Evolutionary conservation across 257 asterid genomes (phyloP).

Genomic region (Sherardia arvensis): DNA sequence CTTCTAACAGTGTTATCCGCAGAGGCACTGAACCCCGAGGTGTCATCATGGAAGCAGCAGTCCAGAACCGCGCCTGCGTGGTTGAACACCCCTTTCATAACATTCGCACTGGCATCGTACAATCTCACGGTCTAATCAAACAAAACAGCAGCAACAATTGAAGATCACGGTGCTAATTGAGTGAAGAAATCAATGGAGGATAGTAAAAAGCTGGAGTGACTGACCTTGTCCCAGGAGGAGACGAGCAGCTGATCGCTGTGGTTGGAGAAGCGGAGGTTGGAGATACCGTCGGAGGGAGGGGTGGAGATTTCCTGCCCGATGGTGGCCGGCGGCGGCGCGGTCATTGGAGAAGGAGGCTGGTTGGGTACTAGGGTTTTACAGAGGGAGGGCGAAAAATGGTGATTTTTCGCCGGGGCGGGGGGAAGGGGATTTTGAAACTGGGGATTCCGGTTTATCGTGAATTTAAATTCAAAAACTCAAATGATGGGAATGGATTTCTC

Average conservation of each 20-base stretch:
- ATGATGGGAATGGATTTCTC: neutral
- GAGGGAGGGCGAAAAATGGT: neutral
- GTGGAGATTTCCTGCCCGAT: slow-evolving; percentile 47
- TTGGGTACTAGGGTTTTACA: slow-evolving; percentile 4
- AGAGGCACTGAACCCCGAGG: slow-evolving; percentile 85
- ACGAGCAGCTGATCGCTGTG: slow-evolving; percentile 78
- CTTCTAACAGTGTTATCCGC: slow-evolving; percentile 77
- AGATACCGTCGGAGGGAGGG: slow-evolving; percentile 72
- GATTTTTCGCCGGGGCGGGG: neutral
- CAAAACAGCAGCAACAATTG: neutral
- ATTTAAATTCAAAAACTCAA: neutral
- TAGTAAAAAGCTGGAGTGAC: neutral
- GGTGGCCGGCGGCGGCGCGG: slow-evolving; percentile 42
- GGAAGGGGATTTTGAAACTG: neutral
- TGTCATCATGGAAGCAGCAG: slow-evolving; percentile 88
- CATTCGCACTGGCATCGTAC: slow-evolving; percentile 91
- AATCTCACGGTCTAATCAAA: slow-evolving; percentile 48
- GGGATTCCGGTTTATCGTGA: neutral
- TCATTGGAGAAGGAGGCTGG: slow-evolving; percentile 22
- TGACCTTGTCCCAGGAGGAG: slow-evolving; percentile 84
- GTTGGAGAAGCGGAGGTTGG: slow-evolving; percentile 79
- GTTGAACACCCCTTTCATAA: slow-evolving; percentile 67
- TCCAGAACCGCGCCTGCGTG: slow-evolving; percentile 83
- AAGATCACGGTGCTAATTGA: slow-evolving; percentile 6
- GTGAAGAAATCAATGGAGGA: neutral